A percentile compares a stretch with the other conserved stretches of the same genome.
These are phyloP conservation scores for Syzygium grande DNA, from an alignment of 345 rosid genomes.

Conservation along the genomic window DNA sequence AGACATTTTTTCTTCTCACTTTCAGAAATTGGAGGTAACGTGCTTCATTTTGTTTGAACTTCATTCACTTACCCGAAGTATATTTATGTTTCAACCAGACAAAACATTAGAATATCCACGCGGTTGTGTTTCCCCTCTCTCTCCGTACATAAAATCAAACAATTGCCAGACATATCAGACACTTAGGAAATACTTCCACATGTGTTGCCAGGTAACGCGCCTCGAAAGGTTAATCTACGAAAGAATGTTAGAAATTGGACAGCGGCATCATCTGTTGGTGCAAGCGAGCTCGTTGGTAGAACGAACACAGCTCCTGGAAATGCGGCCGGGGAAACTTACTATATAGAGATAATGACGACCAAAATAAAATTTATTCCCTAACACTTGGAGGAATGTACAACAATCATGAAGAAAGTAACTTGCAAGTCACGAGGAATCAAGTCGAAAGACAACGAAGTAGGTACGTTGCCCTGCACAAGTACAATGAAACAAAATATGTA, in stretches of 20 bases:
- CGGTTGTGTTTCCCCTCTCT: not conserved
- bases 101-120: not conserved
- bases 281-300: not conserved
- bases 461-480: not conserved
- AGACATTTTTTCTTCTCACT: not conserved
- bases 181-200: not conserved
- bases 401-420: not conserved
- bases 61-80: not conserved
- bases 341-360: not conserved
- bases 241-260: not conserved
- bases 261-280: not conserved
- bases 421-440: not conserved
- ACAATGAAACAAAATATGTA: not conserved
- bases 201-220: not conserved
- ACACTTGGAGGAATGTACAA: not conserved
- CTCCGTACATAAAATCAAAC: not conserved
- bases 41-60: not conserved
- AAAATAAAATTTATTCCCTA: not conserved
- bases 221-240: not conserved
- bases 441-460: not conserved
- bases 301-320: not conserved
- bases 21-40: not conserved
- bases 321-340: not conserved
- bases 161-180: not conserved
- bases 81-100: not conserved